Evolutionary conservation across 2,329 filamentous ascomycete genomes (phyloP).

Genomic region (Paraphaeosphaeria sporulosa): DNA sequence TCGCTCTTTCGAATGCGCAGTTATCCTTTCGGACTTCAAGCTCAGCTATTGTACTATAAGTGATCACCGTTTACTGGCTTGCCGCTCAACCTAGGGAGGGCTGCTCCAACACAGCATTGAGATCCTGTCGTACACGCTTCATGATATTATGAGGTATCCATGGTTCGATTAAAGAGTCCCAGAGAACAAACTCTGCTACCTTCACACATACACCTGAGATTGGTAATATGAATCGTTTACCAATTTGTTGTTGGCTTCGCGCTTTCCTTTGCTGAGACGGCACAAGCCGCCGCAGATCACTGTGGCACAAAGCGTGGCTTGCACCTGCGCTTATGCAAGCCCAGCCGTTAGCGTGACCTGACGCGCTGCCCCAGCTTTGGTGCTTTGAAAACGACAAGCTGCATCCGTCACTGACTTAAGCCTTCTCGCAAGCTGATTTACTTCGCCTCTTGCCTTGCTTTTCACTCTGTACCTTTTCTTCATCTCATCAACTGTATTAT

Average conservation of each 20-base stretch:
- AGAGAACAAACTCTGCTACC: too few relatives aligned
- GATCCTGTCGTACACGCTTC: too few relatives aligned
- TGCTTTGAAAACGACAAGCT: constrained; percentile 9
- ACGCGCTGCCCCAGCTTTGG: constrained; percentile 8
- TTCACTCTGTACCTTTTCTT: not conserved
- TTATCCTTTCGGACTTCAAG: too few relatives aligned
- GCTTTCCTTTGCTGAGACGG: not conserved
- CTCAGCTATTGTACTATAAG: too few relatives aligned
- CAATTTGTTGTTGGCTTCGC: too few relatives aligned
- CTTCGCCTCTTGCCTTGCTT: not conserved
- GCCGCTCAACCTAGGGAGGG: too few relatives aligned
- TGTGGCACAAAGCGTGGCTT: constrained; percentile 12
- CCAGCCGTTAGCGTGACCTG: constrained; percentile 9
- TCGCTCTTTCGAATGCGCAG: too few relatives aligned
- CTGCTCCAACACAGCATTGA: too few relatives aligned
- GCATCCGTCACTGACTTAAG: constrained; percentile 11
- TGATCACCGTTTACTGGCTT: too few relatives aligned
- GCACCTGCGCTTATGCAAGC: constrained; percentile 2
- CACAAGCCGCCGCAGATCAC: not conserved
- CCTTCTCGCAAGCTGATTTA: not conserved
- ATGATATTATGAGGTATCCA: too few relatives aligned
- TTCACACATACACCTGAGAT: too few relatives aligned
- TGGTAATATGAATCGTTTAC: not conserved
- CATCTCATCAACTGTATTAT: not conserved
- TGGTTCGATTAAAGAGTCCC: too few relatives aligned